A percentile compares a stretch with the other conserved stretches of the same genome.
phyloP scores from a whole-genome alignment of 257 asterid genomes.

The Cynanchum wilfordii region DNA sequence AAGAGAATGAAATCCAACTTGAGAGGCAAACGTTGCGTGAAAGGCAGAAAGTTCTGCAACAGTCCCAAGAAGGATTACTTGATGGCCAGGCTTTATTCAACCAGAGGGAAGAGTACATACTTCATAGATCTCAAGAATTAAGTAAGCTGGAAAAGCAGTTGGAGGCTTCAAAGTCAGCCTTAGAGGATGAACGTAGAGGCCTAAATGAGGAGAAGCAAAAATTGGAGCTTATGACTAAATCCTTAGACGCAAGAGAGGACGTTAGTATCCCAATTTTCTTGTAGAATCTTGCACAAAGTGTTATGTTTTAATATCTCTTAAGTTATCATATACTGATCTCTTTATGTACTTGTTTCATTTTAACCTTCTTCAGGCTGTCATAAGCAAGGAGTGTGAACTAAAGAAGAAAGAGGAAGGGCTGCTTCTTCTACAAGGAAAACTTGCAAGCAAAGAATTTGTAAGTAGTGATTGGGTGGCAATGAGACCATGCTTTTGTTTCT shows the following conservation, averaged over 20 bases:
- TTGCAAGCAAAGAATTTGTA: slow-evolving; percentile 68
- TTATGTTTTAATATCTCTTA: slow-evolving; percentile 1
- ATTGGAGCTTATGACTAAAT: slow-evolving; percentile 47
- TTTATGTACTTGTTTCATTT: neutral
- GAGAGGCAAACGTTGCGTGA: slow-evolving; percentile 73
- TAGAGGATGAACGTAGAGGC: slow-evolving; percentile 51
- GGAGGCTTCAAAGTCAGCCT: slow-evolving; percentile 39
- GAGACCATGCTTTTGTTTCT: neutral
- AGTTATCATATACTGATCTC: slow-evolving; percentile 10
- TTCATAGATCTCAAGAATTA: slow-evolving; percentile 60
- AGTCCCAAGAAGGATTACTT: slow-evolving; percentile 64
- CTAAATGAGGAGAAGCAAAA: slow-evolving; percentile 46
- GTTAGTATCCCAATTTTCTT: slow-evolving; percentile 27
- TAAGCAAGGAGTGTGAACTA: slow-evolving; percentile 51
- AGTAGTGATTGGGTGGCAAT: slow-evolving; percentile 25
- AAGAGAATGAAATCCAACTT: slow-evolving; percentile 70
- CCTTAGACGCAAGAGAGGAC: slow-evolving; percentile 80
- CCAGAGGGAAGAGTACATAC: slow-evolving; percentile 75
- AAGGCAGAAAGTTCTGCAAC: slow-evolving; percentile 73
- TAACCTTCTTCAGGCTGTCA: slow-evolving; percentile 43
- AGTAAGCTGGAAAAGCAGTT: slow-evolving; percentile 60
- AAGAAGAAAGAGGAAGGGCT: slow-evolving; percentile 74
- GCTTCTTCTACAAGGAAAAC: slow-evolving; percentile 56
- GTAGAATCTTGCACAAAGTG: neutral
- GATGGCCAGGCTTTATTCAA: slow-evolving; percentile 79